Conservation (phyloP, 2,329 filamentous ascomycete genomes). For the Graphium sp. region DNA sequence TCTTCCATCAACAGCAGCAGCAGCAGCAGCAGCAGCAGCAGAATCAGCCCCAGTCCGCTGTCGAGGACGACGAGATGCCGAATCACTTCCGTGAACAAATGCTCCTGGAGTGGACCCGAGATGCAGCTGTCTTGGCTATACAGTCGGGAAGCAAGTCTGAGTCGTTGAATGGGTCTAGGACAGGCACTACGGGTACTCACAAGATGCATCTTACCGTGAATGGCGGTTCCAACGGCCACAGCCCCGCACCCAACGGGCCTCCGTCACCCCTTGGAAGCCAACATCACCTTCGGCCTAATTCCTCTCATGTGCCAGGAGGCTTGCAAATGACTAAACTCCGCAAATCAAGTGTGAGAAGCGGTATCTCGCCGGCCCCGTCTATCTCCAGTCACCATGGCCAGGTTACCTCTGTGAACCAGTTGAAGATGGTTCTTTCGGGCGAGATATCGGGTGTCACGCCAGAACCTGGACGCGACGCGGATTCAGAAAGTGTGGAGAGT, state of each 20-base stretch:
- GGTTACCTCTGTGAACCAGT: slow-evolving; percentile 45
- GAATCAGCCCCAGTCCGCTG: slow-evolving; percentile 4
- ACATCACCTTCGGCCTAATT: slow-evolving; percentile 30
- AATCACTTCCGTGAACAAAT: slow-evolving; percentile 55
- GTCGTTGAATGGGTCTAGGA: slow-evolving; percentile 61
- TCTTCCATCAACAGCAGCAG: too few relatives aligned
- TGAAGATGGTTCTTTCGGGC: slow-evolving; percentile 43
- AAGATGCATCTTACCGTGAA: slow-evolving; percentile 43
- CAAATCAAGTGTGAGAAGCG: slow-evolving; percentile 37
- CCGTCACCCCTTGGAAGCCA: slow-evolving; percentile 26
- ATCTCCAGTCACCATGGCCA: slow-evolving; percentile 27
- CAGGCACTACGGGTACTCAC: slow-evolving; percentile 37
- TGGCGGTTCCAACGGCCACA: slow-evolving; percentile 20
- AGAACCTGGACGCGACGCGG: slow-evolving; percentile 17
- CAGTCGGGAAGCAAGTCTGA: slow-evolving; percentile 54
- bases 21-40: too few relatives aligned
- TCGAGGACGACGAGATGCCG: slow-evolving; percentile 35
- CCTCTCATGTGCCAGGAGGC: slow-evolving; percentile 22
- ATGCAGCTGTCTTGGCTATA: slow-evolving; percentile 50
- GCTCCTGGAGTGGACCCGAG: slow-evolving; percentile 64
- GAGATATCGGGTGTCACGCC: slow-evolving; percentile 19
- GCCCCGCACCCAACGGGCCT: slow-evolving; percentile 18
- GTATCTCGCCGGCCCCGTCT: slow-evolving; percentile 24
- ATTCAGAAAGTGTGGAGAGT: slow-evolving; percentile 43
- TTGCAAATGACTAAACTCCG: too few relatives aligned